These are phyloP conservation scores for Claviceps pazoutovae DNA, from an alignment of 2,329 filamentous ascomycete genomes.

Conservation along the genomic window DNA sequence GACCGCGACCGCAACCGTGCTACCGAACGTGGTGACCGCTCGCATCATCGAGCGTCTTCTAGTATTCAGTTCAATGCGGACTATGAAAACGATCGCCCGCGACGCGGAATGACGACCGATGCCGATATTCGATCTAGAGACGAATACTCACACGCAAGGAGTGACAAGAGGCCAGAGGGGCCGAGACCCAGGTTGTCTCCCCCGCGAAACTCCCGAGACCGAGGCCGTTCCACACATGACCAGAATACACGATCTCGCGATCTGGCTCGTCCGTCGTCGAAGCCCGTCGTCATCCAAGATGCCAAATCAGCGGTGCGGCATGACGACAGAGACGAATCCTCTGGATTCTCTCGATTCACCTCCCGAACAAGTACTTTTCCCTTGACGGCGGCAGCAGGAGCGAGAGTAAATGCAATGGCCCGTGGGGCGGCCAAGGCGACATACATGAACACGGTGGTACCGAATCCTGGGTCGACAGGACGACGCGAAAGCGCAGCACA, in stretches of 20 bases:
- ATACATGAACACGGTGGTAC: not conserved
- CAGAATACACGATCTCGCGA: constrained; percentile 16
- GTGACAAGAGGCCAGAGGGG: constrained; percentile 14
- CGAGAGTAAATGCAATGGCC: constrained; percentile 3
- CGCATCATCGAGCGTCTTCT: constrained; percentile 15
- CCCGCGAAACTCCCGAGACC: constrained; percentile 11
- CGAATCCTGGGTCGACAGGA: constrained; percentile 13
- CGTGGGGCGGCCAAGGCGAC: not conserved
- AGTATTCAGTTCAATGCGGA: constrained; percentile 15
- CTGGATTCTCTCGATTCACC: constrained; percentile 16
- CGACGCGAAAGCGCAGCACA: constrained; percentile 6
- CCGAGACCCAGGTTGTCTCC: constrained; percentile 10
- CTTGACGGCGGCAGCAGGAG: constrained; percentile 16
- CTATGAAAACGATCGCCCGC: constrained; percentile 13
- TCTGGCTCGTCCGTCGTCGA: constrained; percentile 17
- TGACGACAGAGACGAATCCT: constrained; percentile 11
- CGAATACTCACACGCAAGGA: constrained; percentile 10
- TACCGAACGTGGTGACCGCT: constrained; percentile 12
- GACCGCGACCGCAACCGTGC: constrained; percentile 10
- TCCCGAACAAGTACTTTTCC: constrained; percentile 22
- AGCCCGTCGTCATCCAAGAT: constrained; percentile 23
- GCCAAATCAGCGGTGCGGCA: constrained; percentile 10
- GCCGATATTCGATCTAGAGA: constrained; percentile 14
- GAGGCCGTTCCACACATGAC: constrained; percentile 27
- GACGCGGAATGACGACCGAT: constrained; percentile 21